Percentiles rank a stretch among this genome's conserved stretches.
Evolutionary conservation across 2,329 filamentous ascomycete species (phyloP).

Genomic region (Mycosphaerella arachidis): DNA sequence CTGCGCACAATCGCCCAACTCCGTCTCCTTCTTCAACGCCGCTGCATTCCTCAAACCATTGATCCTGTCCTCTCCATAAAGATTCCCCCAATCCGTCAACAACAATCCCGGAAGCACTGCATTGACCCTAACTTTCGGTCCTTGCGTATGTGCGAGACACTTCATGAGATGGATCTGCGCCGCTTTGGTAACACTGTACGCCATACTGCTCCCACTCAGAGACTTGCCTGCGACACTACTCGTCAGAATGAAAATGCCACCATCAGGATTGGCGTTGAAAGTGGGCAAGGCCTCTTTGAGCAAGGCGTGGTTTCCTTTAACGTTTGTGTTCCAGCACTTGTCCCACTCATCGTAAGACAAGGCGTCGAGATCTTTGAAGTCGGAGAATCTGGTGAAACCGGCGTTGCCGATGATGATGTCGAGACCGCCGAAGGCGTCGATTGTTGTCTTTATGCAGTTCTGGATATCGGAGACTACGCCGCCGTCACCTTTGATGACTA

Average conservation of each 20-base stretch:
- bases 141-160: conserved; percentile 58
- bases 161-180: conserved; percentile 66
- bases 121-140: conserved; percentile 60
- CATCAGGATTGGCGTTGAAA: conserved; percentile 59
- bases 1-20: conserved; percentile 52
- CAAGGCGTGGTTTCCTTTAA: conserved; percentile 39
- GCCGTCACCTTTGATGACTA: conserved; percentile 63
- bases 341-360: conserved; percentile 61
- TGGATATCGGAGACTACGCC: conserved; percentile 56
- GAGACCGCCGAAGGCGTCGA: conserved; percentile 61
- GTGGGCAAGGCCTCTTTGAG: conserved; percentile 47
- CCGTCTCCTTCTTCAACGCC: conserved; percentile 55
- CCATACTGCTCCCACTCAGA: conserved; percentile 56
- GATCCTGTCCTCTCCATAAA: conserved; percentile 51
- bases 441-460: conserved; percentile 55
- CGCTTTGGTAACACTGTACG: conserved; percentile 74
- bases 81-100: conserved; percentile 60
- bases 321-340: conserved; percentile 61
- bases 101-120: conserved; percentile 61
- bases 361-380: conserved; percentile 55
- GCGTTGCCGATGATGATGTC: conserved; percentile 76
- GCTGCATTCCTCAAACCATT: conserved; percentile 52
- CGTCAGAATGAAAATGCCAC: conserved; percentile 60
- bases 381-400: conserved; percentile 58
- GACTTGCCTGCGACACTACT: conserved; percentile 54